Evolutionary conservation across 371 early-diverging fungal species (phyloP).

Genomic region (Blakeslea trispora): DNA sequence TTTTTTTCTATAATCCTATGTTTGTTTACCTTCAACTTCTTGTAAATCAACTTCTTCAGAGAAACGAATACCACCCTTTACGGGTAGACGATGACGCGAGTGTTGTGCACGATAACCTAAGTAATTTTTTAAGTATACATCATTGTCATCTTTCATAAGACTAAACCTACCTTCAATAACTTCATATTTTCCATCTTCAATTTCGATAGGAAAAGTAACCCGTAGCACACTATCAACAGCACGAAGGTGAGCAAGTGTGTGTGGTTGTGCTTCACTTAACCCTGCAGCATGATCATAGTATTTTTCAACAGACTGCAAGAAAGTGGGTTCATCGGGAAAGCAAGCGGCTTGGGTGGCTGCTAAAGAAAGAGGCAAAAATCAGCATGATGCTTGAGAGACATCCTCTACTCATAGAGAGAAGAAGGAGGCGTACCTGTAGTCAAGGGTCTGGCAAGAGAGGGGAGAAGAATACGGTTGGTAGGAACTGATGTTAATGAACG

Average conservation of each 20-base stretch:
- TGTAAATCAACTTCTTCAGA: slow-evolving; percentile 82
- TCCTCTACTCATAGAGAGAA: no score
- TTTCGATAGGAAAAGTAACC: slow-evolving; percentile 87
- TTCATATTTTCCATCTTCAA: slow-evolving; percentile 70
- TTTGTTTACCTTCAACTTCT: slow-evolving; percentile 71
- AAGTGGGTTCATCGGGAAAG: slow-evolving; percentile 72
- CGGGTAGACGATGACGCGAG: slow-evolving; percentile 85
- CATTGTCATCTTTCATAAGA: not conserved
- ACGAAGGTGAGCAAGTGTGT: slow-evolving; percentile 78
- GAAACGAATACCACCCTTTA: slow-evolving; percentile 88
- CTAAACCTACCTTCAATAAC: slow-evolving; percentile 67
- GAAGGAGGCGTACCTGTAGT: slow-evolving; percentile 41
- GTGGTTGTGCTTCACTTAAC: slow-evolving; percentile 63
- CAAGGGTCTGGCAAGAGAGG: slow-evolving; percentile 24
- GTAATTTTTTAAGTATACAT: slow-evolving; percentile 2
- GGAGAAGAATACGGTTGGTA: slow-evolving; percentile 16
- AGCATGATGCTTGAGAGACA: no score
- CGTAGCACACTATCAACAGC: slow-evolving; percentile 79
- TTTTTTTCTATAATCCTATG: no score
- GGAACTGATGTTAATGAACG: slow-evolving; percentile 16
- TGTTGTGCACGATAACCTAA: slow-evolving; percentile 87
- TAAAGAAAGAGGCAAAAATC: slow-evolving; percentile 9
- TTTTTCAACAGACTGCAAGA: slow-evolving; percentile 79
- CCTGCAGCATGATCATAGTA: slow-evolving; percentile 80
- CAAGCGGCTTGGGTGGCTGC: slow-evolving; percentile 68